Evolutionary conservation across 2,329 filamentous ascomycete species (phyloP).

Genomic region (Lithohypha guttulata): DNA sequence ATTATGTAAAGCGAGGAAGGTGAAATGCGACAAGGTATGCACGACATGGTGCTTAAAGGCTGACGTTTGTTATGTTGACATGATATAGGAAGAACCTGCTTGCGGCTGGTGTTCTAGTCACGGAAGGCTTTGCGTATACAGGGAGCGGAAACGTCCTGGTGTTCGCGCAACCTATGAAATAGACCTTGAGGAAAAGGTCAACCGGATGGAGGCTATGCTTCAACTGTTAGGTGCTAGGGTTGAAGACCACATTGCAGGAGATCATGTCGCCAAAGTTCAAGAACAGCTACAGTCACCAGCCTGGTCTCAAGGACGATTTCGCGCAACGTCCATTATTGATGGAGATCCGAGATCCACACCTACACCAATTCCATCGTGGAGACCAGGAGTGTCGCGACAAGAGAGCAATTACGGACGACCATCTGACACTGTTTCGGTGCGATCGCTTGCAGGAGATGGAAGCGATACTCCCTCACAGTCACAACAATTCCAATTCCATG

Average conservation of each 20-base stretch:
- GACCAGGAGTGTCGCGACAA: conserved; percentile 1
- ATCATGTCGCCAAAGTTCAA: background rate
- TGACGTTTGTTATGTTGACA: too few relatives aligned
- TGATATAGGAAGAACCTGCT: conserved; percentile 47
- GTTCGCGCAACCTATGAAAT: conserved; percentile 51
- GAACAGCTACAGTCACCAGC: background rate
- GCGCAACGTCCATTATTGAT: background rate
- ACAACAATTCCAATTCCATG: background rate
- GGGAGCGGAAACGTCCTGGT: conserved; percentile 60
- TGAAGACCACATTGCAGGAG: conserved; percentile 18
- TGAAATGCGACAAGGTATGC: conserved; percentile 42
- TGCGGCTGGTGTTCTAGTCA: conserved; percentile 64
- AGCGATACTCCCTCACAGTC: background rate
- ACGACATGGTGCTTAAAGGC: too few relatives aligned
- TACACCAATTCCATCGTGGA: background rate
- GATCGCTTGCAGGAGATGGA: conserved; percentile 2
- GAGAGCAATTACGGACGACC: background rate
- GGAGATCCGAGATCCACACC: conserved; percentile 4
- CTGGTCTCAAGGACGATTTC: conserved; percentile 3
- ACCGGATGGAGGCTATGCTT: conserved; percentile 39
- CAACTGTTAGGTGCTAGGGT: conserved; percentile 17
- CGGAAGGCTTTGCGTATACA: conserved; percentile 56
- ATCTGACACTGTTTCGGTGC: conserved; percentile 1
- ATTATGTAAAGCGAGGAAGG: conserved; percentile 35
- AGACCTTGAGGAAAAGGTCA: conserved; percentile 48